phyloP scores from a whole-genome alignment of 208 protist genomes.

The Phytomonas sp. region DNA sequence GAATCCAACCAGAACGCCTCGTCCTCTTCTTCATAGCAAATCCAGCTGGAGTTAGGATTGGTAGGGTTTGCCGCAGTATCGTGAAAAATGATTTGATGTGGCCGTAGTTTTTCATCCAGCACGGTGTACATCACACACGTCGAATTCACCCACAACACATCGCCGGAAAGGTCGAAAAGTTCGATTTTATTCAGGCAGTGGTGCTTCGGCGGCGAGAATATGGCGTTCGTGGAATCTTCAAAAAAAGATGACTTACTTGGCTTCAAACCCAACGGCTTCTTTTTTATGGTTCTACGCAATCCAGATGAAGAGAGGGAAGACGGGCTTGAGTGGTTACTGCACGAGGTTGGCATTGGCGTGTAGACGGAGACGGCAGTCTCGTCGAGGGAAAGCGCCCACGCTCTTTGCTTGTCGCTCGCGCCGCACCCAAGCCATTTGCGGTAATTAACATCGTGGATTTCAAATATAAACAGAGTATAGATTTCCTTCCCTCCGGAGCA shows the following conservation, averaged over 20 bases:
- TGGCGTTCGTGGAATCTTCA: background rate
- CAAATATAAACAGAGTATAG: slow-evolving; percentile 46
- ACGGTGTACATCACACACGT: slow-evolving; percentile 44
- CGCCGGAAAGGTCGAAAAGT: slow-evolving; percentile 39
- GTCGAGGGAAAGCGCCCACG: slow-evolving; percentile 24
- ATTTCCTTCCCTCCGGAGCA: slow-evolving; percentile 57
- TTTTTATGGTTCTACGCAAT: background rate
- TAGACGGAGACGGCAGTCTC: slow-evolving; percentile 35
- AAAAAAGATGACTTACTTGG: background rate
- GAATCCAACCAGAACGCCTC: slow-evolving; percentile 52
- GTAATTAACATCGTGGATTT: slow-evolving; percentile 48
- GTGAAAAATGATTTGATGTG: slow-evolving; percentile 49
- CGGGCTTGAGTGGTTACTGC: background rate
- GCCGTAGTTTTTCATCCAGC: slow-evolving; percentile 43
- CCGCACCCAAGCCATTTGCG: slow-evolving; percentile 24
- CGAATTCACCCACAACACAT: slow-evolving; percentile 46
- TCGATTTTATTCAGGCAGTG: slow-evolving; percentile 32
- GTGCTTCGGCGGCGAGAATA: slow-evolving; percentile 20
- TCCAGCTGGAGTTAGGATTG: background rate
- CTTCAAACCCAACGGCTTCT: background rate
- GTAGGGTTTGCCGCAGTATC: slow-evolving; percentile 23
- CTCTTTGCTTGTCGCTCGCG: slow-evolving; percentile 21
- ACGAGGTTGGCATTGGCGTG: slow-evolving; percentile 10
- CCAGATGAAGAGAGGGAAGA: background rate
- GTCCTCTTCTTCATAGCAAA: slow-evolving; percentile 57